Base-by-base conservation (phyloP, 106 monocot genomes). In the Apostasia shenzhenica region DNA sequence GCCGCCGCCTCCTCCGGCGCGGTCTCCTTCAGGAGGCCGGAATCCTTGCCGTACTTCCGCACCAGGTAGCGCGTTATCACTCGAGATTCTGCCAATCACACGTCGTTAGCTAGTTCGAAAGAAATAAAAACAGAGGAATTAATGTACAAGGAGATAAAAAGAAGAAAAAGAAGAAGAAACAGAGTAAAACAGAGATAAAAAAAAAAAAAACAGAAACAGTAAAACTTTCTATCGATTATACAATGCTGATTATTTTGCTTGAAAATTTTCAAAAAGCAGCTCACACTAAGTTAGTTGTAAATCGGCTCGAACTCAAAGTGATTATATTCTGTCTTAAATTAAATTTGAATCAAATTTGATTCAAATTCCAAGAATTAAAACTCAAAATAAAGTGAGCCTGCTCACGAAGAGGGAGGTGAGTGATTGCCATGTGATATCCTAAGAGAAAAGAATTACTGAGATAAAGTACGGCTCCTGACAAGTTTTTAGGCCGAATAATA, bases 21-120 rank as follows among this genome's bases (percentile, higher is more conserved):
- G 26, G 56, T 55, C 0, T 72, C 61, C 55, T 37, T 63, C 26
- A 81, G 62, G 14, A 84, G 67, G 37, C 75, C 62, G 1, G 73
- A 41, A 26, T 63, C 77, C 8, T 41, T 63, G 55, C 61, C 50
- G 73, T 77, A 67, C 65, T 81, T 77, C 45, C 61, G 60, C 11
- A 58, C 65, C 6, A 80, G 49, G 70, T 84, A 81, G n/a, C 53
- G 51, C 9, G 73, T 65, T 14, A 84, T 78, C 48, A 77, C 84
- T 12, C 84, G 63, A 5, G 84, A 84, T 74, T 84, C 81, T 84
- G 72, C 37, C 39, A 8, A 63, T 6, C 50, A 4, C 50, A 5
- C 4, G 50, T 50, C 50, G 8, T 5, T 50, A 50, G 4, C 8
- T 50, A 5, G 6, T 11, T 1, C 52, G 11, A 52, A 52, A 8